These are phyloP conservation scores for Astragalus membranaceus DNA, from an alignment of 306 rosid species.

Conservation along the genomic window DNA sequence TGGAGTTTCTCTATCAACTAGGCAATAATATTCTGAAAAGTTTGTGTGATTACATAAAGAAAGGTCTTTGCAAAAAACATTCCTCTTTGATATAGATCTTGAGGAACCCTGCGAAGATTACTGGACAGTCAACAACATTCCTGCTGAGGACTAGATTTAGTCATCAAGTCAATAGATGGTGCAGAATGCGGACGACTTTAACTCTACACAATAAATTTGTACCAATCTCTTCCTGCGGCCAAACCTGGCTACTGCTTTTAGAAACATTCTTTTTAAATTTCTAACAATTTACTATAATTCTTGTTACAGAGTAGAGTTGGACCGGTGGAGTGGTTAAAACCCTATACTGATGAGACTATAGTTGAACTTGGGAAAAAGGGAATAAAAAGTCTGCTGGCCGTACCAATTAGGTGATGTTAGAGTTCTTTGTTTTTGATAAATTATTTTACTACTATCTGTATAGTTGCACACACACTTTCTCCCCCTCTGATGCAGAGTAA, in stretches of 20 bases:
- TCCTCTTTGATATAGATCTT: background rate
- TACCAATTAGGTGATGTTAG: slow-evolving; percentile 75
- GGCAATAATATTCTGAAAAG: background rate
- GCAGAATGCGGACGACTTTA: background rate
- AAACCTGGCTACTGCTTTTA: background rate
- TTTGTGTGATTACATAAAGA: background rate
- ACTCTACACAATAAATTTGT: background rate
- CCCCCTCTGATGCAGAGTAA: background rate
- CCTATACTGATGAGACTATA: slow-evolving; percentile 95
- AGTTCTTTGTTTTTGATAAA: background rate
- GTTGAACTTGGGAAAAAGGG: slow-evolving; percentile 91
- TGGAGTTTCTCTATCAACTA: slow-evolving; percentile 3
- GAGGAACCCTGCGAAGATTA: background rate
- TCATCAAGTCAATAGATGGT: background rate
- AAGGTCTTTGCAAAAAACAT: slow-evolving; percentile 4
- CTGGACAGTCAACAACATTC: background rate
- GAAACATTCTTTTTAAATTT: background rate
- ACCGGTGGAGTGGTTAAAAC: slow-evolving; percentile 98
- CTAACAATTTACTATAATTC: slow-evolving; percentile 17
- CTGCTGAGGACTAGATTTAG: background rate
- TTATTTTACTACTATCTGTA: background rate
- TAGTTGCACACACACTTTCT: background rate
- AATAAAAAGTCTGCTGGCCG: slow-evolving; percentile 81
- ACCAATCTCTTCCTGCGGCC: slow-evolving; percentile 1
- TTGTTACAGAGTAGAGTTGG: slow-evolving; percentile 93